phyloP scores from a whole-genome alignment of 2,329 filamentous ascomycete species.

The Fusarium veterinarium region DNA sequence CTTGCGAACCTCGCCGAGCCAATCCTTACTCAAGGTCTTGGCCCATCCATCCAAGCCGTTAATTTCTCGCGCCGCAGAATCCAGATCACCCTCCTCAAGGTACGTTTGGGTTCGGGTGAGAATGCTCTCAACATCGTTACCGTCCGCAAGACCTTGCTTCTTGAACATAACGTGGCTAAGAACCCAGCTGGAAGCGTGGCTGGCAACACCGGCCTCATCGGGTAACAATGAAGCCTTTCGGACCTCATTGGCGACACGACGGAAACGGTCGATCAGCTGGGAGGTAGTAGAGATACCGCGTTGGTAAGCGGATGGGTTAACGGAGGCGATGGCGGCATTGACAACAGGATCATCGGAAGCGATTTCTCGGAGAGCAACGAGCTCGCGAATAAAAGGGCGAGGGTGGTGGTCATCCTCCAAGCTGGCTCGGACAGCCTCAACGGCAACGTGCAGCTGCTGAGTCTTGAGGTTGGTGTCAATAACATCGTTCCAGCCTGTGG shows the following conservation, averaged over 20 bases:
- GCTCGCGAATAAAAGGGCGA: constrained; percentile 88
- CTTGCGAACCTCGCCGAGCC: constrained; percentile 89
- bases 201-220: constrained; percentile 93
- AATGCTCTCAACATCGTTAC: constrained; percentile 93
- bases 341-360: constrained; percentile 86
- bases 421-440: constrained; percentile 89
- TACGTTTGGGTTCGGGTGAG: constrained; percentile 89
- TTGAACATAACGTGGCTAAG: constrained; percentile 96
- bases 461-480: constrained; percentile 92
- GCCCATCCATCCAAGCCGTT: constrained; percentile 94
- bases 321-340: constrained; percentile 93
- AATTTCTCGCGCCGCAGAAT: constrained; percentile 93
- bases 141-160: constrained; percentile 86
- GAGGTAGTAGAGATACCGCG: constrained; percentile 85
- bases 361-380: constrained; percentile 94
- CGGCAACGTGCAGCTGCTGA: constrained; percentile 94
- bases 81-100: constrained; percentile 92
- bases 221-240: constrained; percentile 93
- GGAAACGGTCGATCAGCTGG: constrained; percentile 94
- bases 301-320: constrained; percentile 94
- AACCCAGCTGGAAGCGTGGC: constrained; percentile 89
- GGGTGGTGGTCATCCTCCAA: constrained; percentile 79
- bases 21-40: constrained; percentile 93
- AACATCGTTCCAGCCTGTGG: constrained; percentile 88
- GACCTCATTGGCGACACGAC: constrained; percentile 90